A percentile compares a stretch with the other conserved stretches of the same genome.
phyloP scores from a whole-genome alignment of 805 yeast species.

The Starmerella bombicola region DNA sequence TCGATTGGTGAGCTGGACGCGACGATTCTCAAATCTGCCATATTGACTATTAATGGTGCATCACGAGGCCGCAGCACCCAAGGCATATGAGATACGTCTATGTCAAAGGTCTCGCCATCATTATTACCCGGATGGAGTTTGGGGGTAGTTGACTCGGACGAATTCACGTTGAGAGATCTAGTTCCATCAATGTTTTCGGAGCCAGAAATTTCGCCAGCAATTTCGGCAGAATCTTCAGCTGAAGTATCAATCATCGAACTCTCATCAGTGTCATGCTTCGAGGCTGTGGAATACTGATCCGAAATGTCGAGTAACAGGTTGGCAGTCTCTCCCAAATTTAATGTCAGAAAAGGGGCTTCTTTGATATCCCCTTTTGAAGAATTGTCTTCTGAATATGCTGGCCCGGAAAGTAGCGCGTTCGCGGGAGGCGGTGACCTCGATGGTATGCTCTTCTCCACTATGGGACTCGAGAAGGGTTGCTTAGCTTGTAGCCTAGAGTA shows the following conservation, averaged over 20 bases:
- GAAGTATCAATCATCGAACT: neutral
- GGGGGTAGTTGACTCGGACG: neutral
- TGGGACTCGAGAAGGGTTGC: neutral
- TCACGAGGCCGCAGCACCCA: constrained; percentile 2
- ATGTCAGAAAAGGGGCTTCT: constrained; percentile 14
- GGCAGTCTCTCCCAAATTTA: constrained; percentile 9
- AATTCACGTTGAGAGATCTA: neutral
- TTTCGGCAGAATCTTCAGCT: neutral
- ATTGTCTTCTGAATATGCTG: neutral
- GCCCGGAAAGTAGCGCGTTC: neutral
- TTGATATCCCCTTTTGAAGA: neutral
- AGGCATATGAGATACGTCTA: neutral
- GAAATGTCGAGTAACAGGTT: constrained; percentile 9
- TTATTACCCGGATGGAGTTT: neutral
- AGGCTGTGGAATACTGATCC: constrained; percentile 5
- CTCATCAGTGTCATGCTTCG: neutral
- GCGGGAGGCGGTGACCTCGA: too few species aligned
- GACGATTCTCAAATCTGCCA: too few species aligned
- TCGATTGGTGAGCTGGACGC: neutral
- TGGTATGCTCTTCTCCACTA: neutral
- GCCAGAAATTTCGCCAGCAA: neutral
- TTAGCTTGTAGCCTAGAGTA: too few species aligned
- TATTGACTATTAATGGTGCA: too few species aligned
- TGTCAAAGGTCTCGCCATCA: neutral
- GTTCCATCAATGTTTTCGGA: neutral